Evolutionary conservation across 306 rosid species (phyloP).

Genomic region (Pterocarpus santalinus): DNA sequence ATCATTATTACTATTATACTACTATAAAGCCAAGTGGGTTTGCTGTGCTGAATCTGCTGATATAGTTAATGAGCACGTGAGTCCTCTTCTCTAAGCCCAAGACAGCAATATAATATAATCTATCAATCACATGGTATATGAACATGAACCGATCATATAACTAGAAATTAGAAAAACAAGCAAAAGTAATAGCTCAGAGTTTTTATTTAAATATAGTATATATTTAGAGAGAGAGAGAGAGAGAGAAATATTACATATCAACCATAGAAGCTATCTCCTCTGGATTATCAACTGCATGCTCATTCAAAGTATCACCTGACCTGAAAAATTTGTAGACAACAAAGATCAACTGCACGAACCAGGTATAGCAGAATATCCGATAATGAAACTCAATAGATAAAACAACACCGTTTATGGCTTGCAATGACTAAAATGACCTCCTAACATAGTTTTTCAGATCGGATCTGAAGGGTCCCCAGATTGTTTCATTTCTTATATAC

Average conservation of each 20-base stretch:
- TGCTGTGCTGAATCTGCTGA: constrained; percentile 36
- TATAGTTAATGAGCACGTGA: constrained; percentile 49
- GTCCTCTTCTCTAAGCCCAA: constrained; percentile 31
- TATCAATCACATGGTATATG: constrained; percentile 44
- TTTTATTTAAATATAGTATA: background rate
- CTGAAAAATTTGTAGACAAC: constrained; percentile 51
- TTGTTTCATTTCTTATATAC: background rate
- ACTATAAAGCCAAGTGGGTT: constrained; percentile 40
- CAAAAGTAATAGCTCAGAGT: background rate
- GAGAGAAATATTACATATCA: constrained; percentile 64
- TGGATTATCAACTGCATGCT: constrained; percentile 87
- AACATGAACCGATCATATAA: constrained; percentile 34
- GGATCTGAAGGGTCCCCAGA: constrained; percentile 47
- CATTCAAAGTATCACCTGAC: constrained; percentile 53
- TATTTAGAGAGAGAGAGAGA: constrained; percentile 15
- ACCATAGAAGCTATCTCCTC: constrained; percentile 88
- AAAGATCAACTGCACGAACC: constrained; percentile 22
- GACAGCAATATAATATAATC: constrained; percentile 31
- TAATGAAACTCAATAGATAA: background rate
- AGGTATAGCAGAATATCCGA: background rate
- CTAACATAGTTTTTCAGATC: constrained; percentile 52
- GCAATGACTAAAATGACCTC: constrained; percentile 33
- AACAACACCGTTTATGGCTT: constrained; percentile 38
- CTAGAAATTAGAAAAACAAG: constrained; percentile 4
- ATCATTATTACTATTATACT: constrained; percentile 4